Evolutionary conservation across 441 rosid genomes (phyloP).

Genomic region (Pelargonium citronellum): DNA sequence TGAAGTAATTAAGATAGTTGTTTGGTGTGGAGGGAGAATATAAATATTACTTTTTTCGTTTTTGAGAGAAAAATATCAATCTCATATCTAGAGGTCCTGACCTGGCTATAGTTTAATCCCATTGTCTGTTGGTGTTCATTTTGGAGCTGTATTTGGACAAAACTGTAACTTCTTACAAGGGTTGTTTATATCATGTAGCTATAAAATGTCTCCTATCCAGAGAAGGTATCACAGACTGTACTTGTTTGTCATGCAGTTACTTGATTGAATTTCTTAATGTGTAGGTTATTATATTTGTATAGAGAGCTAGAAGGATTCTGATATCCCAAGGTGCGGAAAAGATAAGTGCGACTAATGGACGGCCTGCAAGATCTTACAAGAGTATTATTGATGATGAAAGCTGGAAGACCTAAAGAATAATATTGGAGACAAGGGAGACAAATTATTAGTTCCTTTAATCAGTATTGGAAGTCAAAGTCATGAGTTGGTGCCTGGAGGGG

Average conservation of each 20-base stretch:
- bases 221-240: conserved; percentile 2
- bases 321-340: not conserved
- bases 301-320: not conserved
- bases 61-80: not conserved
- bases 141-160: conserved; percentile 1
- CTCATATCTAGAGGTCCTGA: not conserved
- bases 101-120: not conserved
- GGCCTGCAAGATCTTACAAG: conserved; percentile 35
- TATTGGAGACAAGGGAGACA: not conserved
- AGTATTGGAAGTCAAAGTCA: conserved; percentile 4
- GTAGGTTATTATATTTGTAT: not conserved
- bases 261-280: not conserved
- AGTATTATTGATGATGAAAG: not conserved
- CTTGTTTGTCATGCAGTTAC: conserved; percentile 1
- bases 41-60: not conserved
- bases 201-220: conserved; percentile 16
- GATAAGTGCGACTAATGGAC: conserved; percentile 18
- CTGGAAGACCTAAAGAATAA: not conserved
- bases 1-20: no score
- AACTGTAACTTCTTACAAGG: not conserved
- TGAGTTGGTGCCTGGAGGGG: not conserved
- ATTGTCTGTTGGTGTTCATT: not conserved
- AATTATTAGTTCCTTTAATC: not conserved
- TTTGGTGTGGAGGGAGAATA: no score
- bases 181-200: conserved; percentile 4